Evolutionary conservation across 306 rosid genomes (phyloP).

Genomic region (Luffa aegyptiaca): DNA sequence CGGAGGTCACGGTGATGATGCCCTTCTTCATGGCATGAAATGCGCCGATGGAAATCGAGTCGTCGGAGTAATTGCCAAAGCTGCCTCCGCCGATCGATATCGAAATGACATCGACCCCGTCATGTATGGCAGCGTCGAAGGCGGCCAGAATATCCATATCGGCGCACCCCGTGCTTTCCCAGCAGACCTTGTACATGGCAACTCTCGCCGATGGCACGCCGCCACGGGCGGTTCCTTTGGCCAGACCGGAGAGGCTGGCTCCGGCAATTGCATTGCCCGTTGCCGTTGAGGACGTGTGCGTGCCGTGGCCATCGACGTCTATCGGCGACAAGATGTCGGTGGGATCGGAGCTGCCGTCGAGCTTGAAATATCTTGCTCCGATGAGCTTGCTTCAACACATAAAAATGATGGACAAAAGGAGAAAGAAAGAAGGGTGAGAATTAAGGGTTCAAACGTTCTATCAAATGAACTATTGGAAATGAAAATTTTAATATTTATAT

Average conservation of each 20-base stretch:
- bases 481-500: too few relatives aligned
- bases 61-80: conserved; percentile 17
- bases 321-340: conserved; percentile 53
- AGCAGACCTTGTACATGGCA: conserved; percentile 83
- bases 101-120: conserved; percentile 86
- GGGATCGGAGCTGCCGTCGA: conserved; percentile 38
- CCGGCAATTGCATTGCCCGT: conserved; percentile 40
- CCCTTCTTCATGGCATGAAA: conserved; percentile 84
- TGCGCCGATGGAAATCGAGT: conserved; percentile 54
- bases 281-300: conserved; percentile 72
- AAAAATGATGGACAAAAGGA: not conserved
- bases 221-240: conserved; percentile 61
- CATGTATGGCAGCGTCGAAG: conserved; percentile 80
- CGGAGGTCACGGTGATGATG: conserved; percentile 63
- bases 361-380: conserved; percentile 82
- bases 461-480: too few relatives aligned
- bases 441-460: too few relatives aligned
- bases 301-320: conserved; percentile 77
- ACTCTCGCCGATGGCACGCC: conserved; percentile 72
- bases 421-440: not conserved
- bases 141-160: conserved; percentile 86
- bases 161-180: conserved; percentile 51
- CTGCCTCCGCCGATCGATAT: conserved; percentile 64
- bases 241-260: conserved; percentile 70
- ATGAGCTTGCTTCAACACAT: conserved; percentile 53